Evolutionary conservation across 768 basidiomycete genomes (phyloP), one percentile per base, ranked within the genome.

Genomic region (Leucosporidium scottii): DNA sequence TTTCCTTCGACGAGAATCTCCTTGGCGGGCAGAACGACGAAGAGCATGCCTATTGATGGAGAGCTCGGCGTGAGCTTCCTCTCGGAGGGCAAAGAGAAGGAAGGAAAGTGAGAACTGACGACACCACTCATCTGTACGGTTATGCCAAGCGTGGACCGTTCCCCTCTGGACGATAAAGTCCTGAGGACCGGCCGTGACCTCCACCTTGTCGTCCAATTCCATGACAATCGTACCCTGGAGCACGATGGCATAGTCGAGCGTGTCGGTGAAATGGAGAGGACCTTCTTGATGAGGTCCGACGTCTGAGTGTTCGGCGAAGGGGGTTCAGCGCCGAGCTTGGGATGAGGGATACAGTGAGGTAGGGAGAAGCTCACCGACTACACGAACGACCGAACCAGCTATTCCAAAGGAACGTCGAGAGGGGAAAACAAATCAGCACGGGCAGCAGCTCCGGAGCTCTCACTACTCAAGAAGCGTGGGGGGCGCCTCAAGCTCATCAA

Each of bases 1-100:
- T 44, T 44, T 10, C 39, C 39, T 3, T 44, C 39, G 39, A 44
- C 39, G 39, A 44, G 39, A 44, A 44, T 44, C 39, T 44, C 39
- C 39, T 44, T 44, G 8, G 39, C 39, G 2, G 39, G 39, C 10
- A 44, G 39, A 15, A 44, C 39, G 39, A 44, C 39, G 39, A 44
- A 44, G 39, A 44, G 39, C 8, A 44, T 44, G 39, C 39, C 39
- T 44, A 13, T 44, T 8, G 39, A 13, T 10, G n/a, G n/a, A 44
- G 13, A 3, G 39, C 13, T 15, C 39, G 6, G 39, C 3, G 39
- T 44, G 39, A 44, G 39, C 39, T 44, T 44, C 39, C 15, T 8
- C 39, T 98, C 82, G 96, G 85, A 76, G 4, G 2, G 39, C 12
- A 36, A 12, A 36, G 34, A 36, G 34, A 5, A 36, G 34, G 12